Percentiles rank a stretch among this genome's conserved stretches.
Evolutionary conservation across 208 protist genomes (phyloP).

Genomic region (Leptomonas pyrrhocoris): DNA sequence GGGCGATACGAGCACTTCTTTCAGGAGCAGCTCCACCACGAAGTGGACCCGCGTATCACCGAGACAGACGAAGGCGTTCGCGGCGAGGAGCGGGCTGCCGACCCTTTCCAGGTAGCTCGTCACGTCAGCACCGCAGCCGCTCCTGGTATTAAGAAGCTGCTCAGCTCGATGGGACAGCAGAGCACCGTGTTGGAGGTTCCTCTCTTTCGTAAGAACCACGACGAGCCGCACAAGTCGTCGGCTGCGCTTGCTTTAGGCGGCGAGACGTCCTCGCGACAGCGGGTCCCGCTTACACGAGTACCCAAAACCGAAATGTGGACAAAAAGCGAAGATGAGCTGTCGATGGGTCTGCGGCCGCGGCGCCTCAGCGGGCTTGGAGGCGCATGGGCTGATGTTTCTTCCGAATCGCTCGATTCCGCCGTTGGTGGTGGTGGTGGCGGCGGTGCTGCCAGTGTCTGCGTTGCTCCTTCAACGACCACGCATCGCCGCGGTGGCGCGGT

Average conservation of each 20-base stretch:
- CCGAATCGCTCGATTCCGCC: slow-evolving; percentile 8
- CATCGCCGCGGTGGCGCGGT: not conserved
- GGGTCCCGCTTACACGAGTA: slow-evolving; percentile 32
- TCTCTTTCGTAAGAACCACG: not conserved
- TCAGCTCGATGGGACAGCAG: slow-evolving; percentile 12
- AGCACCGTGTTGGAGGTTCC: slow-evolving; percentile 11
- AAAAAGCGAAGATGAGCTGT: not conserved
- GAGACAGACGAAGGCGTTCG: not conserved
- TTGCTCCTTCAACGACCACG: not conserved
- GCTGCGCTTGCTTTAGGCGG: not conserved
- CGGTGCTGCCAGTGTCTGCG: not conserved
- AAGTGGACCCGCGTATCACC: slow-evolving; percentile 11
- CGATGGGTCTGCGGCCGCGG: not conserved
- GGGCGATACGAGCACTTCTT: slow-evolving; percentile 40
- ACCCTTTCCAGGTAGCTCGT: not conserved
- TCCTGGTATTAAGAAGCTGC: slow-evolving; percentile 8
- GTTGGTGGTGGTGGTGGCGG: not conserved
- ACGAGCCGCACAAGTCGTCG: not conserved
- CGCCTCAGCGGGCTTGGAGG: not conserved
- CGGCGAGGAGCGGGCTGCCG: not conserved
- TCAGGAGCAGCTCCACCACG: slow-evolving; percentile 49
- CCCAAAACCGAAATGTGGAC: slow-evolving; percentile 28
- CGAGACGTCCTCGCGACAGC: slow-evolving; percentile 3
- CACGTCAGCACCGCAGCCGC: slow-evolving; percentile 10
- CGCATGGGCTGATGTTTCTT: slow-evolving; percentile 11